Base-by-base conservation (phyloP, 2,329 filamentous ascomycete genomes). In the Arthroderma sp. region DNA sequence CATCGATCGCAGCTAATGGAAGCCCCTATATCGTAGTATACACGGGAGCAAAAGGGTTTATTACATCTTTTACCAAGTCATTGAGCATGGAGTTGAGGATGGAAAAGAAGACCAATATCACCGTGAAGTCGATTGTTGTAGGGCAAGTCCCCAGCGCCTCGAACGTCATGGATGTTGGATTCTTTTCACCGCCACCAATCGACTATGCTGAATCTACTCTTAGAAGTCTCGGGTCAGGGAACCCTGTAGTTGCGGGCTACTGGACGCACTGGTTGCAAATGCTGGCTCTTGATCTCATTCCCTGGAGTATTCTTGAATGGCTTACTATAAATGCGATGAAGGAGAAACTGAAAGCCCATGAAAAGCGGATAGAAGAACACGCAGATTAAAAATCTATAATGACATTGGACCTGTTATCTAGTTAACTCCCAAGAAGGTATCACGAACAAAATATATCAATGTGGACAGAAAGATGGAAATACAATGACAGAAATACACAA, bases 1-100 rank as follows among this genome's bases (percentile, higher is more conserved):
- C 71, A 4, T 73, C 69, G 3, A 50, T 69, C 3, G 59, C 68
- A 2, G 65, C 69, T 39, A 53, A 61, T 9, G 69, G 69, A 1
- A 47, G 72, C 8, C 74, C 74, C 0, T 69, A 69, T 48, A 49
- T 74, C 1, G 54, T 56, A 6, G 52, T 66, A 2, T 77, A 76
- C 56, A 58, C 62, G 6, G 62, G 59, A 0, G 59, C 64, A 27
- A 76, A 76, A 56, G 65, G 61, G 3, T 74, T 68, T 52, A 60
- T 68, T 36, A 60, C 63, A 39, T 56, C 60, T 0, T 66, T 69
- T 46, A 66, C 65, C 1, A 51, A 54, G 6, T 55, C 61, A 2
- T 54, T 76, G 7, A 49, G 54, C 1, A 58, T 63, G 4, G 74
- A 77, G 53, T 58, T 70, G 57, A 51, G 50, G 8, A 57, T 60